Base-by-base conservation (phyloP, 2,329 filamentous ascomycete genomes). In the Fusarium pininemorale region DNA sequence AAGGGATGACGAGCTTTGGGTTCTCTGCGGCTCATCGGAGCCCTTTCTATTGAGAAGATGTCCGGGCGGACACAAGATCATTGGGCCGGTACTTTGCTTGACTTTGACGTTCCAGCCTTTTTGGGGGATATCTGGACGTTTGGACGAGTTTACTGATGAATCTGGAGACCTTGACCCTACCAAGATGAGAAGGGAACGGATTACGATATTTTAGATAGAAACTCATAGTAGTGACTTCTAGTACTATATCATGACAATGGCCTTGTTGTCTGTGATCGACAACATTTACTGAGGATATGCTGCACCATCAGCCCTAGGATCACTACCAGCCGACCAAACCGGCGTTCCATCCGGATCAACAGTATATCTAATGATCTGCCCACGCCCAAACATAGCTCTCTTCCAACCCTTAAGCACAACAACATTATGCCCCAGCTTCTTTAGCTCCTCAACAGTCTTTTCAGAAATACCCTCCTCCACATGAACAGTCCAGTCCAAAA, bases 281-380 rank as follows among this genome's bases (percentile, higher is more conserved):
- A 14, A 32, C 32, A 30, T 48, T 12, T 48, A 81, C 72, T 82
- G 81, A 41, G 90, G 90, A 80, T 88, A 91, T 13, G 90, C 90
- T 5, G 81, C 90, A 1, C 96, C 96, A 82, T 99, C 96, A 0
- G 93, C 96, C 68, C 96, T 89, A 77, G 90, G 88, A 85, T 99
- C 96, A 81, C 95, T 98, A 1, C 95, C 96, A 1, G 91, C 96
- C 63, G 93, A 97, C 90, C 94, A 98, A 5, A 98, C 88, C 12
- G 90, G 86, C 37, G 88, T 86, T 7, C 90, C 90, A 48, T 96
- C 94, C 0, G 85, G 82, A 74, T 98, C 95, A 32, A 92, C 85
- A 80, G 93, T 91, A 80, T 90, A 90, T 66, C 94, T 86, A 70
- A 98, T 96, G 55, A 98, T 88, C 86, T 98, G 95, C 0, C 96